Evolutionary conservation across 176 grass and related monocot genomes (phyloP).

Genomic region (Triticum turgidum): DNA sequence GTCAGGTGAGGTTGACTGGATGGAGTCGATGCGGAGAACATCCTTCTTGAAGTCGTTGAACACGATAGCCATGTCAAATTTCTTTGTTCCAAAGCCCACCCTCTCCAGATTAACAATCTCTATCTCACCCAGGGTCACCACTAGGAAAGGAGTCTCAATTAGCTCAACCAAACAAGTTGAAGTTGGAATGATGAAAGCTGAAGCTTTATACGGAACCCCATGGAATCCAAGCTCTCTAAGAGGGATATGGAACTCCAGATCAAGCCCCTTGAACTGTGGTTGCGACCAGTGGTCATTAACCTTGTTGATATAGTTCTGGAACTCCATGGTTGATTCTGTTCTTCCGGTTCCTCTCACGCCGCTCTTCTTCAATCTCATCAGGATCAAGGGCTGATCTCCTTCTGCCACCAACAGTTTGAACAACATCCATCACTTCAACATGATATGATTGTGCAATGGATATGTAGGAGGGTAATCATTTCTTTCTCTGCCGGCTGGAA

Average conservation of each 20-base stretch:
- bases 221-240: slow-evolving; percentile 60
- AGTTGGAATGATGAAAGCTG: slow-evolving; percentile 64
- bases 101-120: slow-evolving; percentile 75
- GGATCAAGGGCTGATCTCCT: slow-evolving; percentile 61
- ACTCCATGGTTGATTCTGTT: slow-evolving; percentile 68
- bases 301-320: slow-evolving; percentile 61
- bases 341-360: slow-evolving; percentile 57
- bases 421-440: slow-evolving; percentile 76
- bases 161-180: slow-evolving; percentile 64
- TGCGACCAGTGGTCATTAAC: slow-evolving; percentile 58
- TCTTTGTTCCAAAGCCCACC: slow-evolving; percentile 69
- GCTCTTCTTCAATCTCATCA: slow-evolving; percentile 79
- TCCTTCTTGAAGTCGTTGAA: slow-evolving; percentile 94
- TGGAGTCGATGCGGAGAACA: slow-evolving; percentile 80
- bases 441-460: slow-evolving; percentile 73
- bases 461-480: slow-evolving; percentile 71
- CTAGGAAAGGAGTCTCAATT: slow-evolving; percentile 47
- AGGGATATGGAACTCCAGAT: slow-evolving; percentile 66
- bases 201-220: slow-evolving; percentile 55
- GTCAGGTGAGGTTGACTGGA: slow-evolving; percentile 61
- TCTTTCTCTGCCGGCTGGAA: slow-evolving; percentile 74
- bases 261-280: slow-evolving; percentile 42
- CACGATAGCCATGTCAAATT: slow-evolving; percentile 92
- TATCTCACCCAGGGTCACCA: slow-evolving; percentile 55
- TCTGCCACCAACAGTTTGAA: slow-evolving; percentile 50